Conservation (phyloP, 345 rosid genomes). For the Populus simonii region DNA sequence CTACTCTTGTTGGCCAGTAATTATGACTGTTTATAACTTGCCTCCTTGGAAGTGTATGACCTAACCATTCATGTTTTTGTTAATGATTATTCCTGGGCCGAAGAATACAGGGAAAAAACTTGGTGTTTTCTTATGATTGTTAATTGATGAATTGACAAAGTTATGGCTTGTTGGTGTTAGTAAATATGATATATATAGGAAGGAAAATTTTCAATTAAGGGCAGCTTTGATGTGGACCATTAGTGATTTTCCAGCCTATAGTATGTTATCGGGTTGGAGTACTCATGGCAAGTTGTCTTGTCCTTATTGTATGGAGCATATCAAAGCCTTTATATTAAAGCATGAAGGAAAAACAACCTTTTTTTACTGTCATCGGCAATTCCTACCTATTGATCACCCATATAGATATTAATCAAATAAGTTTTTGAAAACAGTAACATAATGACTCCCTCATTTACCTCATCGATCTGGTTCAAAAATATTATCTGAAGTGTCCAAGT, state of each 20-base stretch:
- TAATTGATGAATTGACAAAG: not conserved
- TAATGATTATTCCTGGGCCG: not conserved
- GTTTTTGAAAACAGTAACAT: not conserved
- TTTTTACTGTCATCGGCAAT: not conserved
- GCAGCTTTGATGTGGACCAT: not conserved
- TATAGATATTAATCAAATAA: not conserved
- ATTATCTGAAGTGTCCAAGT: too few relatives aligned
- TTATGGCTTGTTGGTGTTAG: not conserved
- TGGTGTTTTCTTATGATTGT: not conserved
- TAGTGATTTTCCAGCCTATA: not conserved
- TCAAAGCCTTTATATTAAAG: not conserved
- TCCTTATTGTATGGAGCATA: not conserved
- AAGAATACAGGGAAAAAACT: not conserved
- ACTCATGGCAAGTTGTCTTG: not conserved
- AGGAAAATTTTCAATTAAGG: not conserved
- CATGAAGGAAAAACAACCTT: not conserved
- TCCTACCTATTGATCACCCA: not conserved
- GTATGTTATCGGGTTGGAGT: not conserved
- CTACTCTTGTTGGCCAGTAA: not conserved
- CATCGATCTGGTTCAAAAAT: too few relatives aligned
- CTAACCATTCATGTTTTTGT: not conserved
- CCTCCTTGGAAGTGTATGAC: slow-evolving; percentile 8
- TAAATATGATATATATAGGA: not conserved
- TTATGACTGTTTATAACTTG: not conserved
- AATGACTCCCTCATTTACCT: not conserved